Evolutionary conservation across 1,284 basidiomycete species (phyloP), one percentile per base, ranked within the genome.

Genomic region (Trametes versicolor): DNA sequence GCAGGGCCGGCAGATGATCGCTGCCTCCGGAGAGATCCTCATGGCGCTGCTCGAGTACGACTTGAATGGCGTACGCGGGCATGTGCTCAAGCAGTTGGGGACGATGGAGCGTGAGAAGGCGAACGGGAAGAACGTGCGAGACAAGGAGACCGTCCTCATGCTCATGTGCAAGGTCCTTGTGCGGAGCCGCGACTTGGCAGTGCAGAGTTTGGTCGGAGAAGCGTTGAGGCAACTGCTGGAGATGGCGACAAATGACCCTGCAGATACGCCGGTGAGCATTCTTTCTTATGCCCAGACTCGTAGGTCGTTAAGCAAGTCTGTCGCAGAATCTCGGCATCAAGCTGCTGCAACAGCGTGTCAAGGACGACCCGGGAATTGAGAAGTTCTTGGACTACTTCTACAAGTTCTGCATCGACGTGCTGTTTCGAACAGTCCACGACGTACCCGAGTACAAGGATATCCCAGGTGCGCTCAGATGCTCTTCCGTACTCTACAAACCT

Each of bases 351-450:
- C 80, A 86, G 64, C 83, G 84, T 29, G 82, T 86, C 61, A 94
- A 93, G 77, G 93, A 97, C 74, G 92, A 97, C 71, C 89, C 91
- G n/a, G 85, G 90, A 60, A 90, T 90, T 19, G 94, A 98, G 76
- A 87, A 88, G 64, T 99, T 97, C 81, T 82, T 97, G 72, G 92
- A 96, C 37, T 95, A 94, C 79, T 96, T 99, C 77, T 99, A 99
- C 82, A 91, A 90, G 77, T 82, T 87, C 51, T 95, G 92, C 74
- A 84, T 93, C 61, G 80, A 85, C 21, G 83, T 84, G 19, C 82
- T 99, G 53, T 93, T 96, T 79, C 87, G 86, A 72, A 97, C 98
- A 1, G 81, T 99, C 47, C 78, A 76, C 49, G 88, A 94, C 60
- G 80, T 98, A 23, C 89, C 94, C 4, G 92, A 96, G 66, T 91